Conservation (phyloP, 2,329 filamentous ascomycete genomes). For the Penicillium italicum region DNA sequence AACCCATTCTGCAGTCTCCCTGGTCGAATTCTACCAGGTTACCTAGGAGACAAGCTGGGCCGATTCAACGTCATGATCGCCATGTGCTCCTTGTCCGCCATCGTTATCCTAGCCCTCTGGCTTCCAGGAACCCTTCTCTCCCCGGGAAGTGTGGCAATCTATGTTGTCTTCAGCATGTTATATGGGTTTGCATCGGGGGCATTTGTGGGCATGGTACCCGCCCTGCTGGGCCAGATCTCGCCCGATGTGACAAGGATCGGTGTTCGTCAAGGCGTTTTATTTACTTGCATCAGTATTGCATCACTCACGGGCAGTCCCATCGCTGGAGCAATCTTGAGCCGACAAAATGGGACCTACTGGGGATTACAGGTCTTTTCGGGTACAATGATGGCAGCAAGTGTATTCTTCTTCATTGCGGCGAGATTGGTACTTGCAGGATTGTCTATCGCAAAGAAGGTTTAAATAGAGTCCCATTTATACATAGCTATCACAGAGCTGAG, state of each 20-base stretch:
- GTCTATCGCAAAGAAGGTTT: constrained; percentile 2
- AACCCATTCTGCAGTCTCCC: constrained; percentile 52
- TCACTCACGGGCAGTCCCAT: constrained; percentile 66
- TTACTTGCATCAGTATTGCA: constrained; percentile 58
- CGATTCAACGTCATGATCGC: constrained; percentile 5
- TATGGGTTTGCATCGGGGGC: constrained; percentile 67
- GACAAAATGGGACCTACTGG: constrained; percentile 51
- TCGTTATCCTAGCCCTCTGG: constrained; percentile 23
- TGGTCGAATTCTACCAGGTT: constrained; percentile 55
- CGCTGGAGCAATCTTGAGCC: constrained; percentile 55
- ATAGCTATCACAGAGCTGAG: neutral
- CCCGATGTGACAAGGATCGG: constrained; percentile 63
- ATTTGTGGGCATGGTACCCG: constrained; percentile 59
- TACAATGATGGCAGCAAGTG: constrained; percentile 45
- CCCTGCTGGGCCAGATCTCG: constrained; percentile 66
- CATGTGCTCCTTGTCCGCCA: constrained; percentile 21
- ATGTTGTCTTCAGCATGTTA: constrained; percentile 60
- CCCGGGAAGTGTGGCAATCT: constrained; percentile 49
- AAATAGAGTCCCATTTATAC: neutral
- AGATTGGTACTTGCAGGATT: constrained; percentile 5
- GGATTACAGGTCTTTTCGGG: constrained; percentile 65
- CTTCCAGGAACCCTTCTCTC: constrained; percentile 34
- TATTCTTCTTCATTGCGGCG: constrained; percentile 35
- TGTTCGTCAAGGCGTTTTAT: constrained; percentile 61
- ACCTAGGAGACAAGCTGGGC: constrained; percentile 49